Evolutionary conservation across 2,329 filamentous ascomycete genomes (phyloP).

Genomic region (Zymoseptoria crescenta): DNA sequence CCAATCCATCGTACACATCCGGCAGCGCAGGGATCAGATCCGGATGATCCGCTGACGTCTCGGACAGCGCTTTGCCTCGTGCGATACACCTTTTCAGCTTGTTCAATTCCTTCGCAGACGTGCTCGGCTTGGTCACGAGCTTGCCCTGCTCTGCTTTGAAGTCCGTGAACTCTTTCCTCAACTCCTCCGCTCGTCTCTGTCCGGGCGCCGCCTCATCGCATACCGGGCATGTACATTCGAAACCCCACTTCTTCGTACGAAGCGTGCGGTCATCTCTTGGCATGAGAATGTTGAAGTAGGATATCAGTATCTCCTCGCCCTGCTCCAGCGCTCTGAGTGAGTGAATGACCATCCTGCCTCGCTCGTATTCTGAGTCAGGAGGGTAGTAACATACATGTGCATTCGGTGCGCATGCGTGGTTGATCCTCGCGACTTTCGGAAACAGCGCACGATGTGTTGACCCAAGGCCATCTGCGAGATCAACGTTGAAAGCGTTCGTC

Average conservation of each 20-base stretch:
- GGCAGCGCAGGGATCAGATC: conserved; percentile 13
- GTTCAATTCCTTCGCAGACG: conserved; percentile 5
- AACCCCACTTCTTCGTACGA: conserved; percentile 17
- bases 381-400: conserved; percentile 20
- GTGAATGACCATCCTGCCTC: conserved; percentile 16
- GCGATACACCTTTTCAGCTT: background rate
- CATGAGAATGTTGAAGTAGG: conserved; percentile 19
- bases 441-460: conserved; percentile 16
- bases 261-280: conserved; percentile 12
- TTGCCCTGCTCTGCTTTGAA: conserved; percentile 7
- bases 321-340: conserved; percentile 9
- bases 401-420: conserved; percentile 20
- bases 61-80: conserved; percentile 3
- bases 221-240: conserved; percentile 14
- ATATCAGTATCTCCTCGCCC: conserved; percentile 16
- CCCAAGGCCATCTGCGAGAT: conserved; percentile 12
- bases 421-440: conserved; percentile 14
- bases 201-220: conserved; percentile 6
- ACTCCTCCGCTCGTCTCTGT: conserved; percentile 2
- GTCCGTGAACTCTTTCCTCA: conserved; percentile 7
- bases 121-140: conserved; percentile 2
- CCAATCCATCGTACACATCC: conserved; percentile 15
- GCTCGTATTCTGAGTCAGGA: background rate
- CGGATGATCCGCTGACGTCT: background rate
- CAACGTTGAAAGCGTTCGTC: conserved; percentile 21